These are phyloP conservation scores for Didymella sp. DNA, from an alignment of 2,329 filamentous ascomycete species.

Conservation along the genomic window DNA sequence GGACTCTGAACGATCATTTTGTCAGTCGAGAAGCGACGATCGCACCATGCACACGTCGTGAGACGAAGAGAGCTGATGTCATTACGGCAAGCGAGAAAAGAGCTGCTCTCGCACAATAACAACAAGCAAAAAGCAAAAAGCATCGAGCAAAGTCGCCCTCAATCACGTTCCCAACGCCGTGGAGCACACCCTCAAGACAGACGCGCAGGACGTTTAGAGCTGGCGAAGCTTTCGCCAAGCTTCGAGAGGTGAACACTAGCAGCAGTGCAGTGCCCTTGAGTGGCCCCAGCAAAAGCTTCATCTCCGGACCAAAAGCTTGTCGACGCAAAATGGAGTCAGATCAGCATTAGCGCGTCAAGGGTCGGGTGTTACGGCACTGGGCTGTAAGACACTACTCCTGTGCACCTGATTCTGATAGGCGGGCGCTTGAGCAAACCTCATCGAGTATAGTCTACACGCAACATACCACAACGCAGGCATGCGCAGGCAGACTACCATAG, in stretches of 20 bases:
- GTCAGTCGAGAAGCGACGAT: not conserved
- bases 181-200: not conserved
- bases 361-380: constrained; percentile 14
- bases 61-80: not conserved
- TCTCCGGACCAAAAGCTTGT: constrained; percentile 13
- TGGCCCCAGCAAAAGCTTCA: constrained; percentile 11
- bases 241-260: constrained; percentile 1
- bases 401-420: not conserved
- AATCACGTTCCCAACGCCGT: not conserved
- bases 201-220: not conserved
- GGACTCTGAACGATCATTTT: not conserved
- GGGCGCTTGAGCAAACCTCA: not conserved
- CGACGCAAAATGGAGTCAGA: constrained; percentile 11
- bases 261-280: not conserved
- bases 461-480: too few species aligned
- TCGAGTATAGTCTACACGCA: not conserved
- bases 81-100: not conserved
- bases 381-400: constrained; percentile 4
- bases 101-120: not conserved
- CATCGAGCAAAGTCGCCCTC: not conserved
- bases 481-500: too few species aligned
- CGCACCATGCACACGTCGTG: not conserved
- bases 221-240: constrained; percentile 18
- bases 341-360: constrained; percentile 8
- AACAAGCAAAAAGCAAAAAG: not conserved